Conservation (phyloP, 306 rosid genomes). For the Leucaena leucocephala region DNA sequence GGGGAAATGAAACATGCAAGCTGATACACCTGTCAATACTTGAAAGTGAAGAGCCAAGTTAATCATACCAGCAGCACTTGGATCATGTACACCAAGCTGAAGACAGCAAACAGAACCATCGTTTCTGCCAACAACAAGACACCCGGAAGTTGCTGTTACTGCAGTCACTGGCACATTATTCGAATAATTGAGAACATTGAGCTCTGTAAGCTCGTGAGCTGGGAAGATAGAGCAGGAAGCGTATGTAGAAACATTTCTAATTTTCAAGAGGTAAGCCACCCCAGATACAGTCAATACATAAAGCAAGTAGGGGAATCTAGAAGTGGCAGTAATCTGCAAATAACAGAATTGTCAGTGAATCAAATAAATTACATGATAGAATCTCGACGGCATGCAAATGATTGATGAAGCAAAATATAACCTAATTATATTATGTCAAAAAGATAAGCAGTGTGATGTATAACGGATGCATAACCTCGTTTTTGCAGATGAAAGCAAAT, state of each 20-base stretch:
- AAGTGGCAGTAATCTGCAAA: conserved; percentile 56
- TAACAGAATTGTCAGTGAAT: conserved; percentile 10
- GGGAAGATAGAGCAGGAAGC: conserved; percentile 53
- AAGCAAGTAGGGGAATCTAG: conserved; percentile 66
- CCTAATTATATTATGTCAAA: not conserved
- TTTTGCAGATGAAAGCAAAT: conserved; percentile 59
- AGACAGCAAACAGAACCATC: conserved; percentile 80
- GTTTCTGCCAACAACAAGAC: conserved; percentile 67
- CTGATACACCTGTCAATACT: not conserved
- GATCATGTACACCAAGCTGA: conserved; percentile 72
- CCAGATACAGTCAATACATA: conserved; percentile 73
- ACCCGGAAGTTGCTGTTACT: conserved; percentile 60
- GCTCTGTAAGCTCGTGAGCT: conserved; percentile 52
- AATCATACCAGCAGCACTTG: conserved; percentile 64
- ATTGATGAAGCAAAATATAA: not conserved
- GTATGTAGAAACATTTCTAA: conserved; percentile 57
- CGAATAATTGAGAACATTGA: conserved; percentile 50
- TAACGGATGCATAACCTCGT: conserved; percentile 50
- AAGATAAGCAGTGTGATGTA: conserved; percentile 5
- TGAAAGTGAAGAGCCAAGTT: conserved; percentile 4
- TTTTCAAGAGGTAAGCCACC: conserved; percentile 64
- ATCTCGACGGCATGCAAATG: not conserved
- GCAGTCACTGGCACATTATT: conserved; percentile 52
- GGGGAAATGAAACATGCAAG: conserved; percentile 16
- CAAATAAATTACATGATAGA: not conserved